Evolutionary conservation across 306 rosid genomes (phyloP), one percentile per base, ranked within the genome.

Genomic region (Geum urbanum): DNA sequence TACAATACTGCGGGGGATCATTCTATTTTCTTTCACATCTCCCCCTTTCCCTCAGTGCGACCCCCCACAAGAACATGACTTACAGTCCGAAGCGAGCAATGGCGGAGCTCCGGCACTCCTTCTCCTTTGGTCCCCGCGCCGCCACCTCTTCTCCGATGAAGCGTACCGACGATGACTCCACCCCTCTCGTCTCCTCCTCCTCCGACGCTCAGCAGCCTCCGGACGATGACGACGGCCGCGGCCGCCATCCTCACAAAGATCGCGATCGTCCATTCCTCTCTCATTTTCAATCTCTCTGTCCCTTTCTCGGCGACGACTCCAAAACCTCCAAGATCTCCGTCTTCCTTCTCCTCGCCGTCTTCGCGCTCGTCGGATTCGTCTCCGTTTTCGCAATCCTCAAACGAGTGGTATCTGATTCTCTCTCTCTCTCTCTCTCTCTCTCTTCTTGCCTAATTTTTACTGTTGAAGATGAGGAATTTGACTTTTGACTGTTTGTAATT

Each of bases 61-160:
- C n/a, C n/a, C 0, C 19, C 54, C 55, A 16, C 20, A 41, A 67
- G n/a, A 64, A 24, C 62, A 74, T 82, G 87, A 79, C 78, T 66
- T 78, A 62, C 80, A 67, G 82, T 71, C 80, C 91, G 54, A 82
- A 82, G 74, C 80, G 84, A 73, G 87, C 87, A 78, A 92, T 89
- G 97, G 96, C 88, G 70, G 99, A 95, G 97, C 88, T 95, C 73
- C 72, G 99, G 63, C 89, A 91, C 83, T 72, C 91, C 53, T 75
- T 76, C 70, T 80, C 98, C 63, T 66, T 87, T 57, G 97, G 95
- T 43, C 57, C 72, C 51, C 96, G 97, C 46, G 82, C 88, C 75
- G n/a, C n/a, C 32, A 39, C 84, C 35, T 88, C 96, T 48, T 95
- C 97, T 64, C 97, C 99, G 61, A 80, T 87, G 88, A 91, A 87